Percentiles rank a stretch among this genome's conserved stretches.
Evolutionary conservation across 495 filamentous ascomycete species (phyloP).

Genomic region (Extremus antarcticus): DNA sequence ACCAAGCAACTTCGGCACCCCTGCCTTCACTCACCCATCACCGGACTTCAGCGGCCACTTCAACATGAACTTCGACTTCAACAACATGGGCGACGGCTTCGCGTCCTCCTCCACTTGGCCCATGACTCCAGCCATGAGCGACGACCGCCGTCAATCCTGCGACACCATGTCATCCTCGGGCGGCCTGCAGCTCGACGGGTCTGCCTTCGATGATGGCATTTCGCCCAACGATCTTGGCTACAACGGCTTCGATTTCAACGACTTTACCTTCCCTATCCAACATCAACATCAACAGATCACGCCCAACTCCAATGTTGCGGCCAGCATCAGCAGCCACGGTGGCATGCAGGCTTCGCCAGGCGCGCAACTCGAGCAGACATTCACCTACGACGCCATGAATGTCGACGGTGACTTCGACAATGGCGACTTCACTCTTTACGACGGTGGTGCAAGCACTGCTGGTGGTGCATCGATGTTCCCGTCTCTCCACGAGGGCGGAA

Average conservation of each 20-base stretch:
- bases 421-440: slow-evolving; percentile 22
- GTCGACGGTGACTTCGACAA: slow-evolving; percentile 14
- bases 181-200: slow-evolving; percentile 17
- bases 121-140: slow-evolving; percentile 16
- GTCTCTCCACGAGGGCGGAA: slow-evolving; percentile 8
- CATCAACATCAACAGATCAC: slow-evolving; percentile 20
- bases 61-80: slow-evolving; percentile 22
- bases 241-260: slow-evolving; percentile 22
- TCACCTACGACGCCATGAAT: slow-evolving; percentile 17
- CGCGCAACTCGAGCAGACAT: slow-evolving; percentile 19
- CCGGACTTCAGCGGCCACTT: slow-evolving; percentile 18
- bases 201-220: slow-evolving; percentile 23
- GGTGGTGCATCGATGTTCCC: slow-evolving; percentile 15
- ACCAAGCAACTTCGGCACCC: slow-evolving; percentile 15
- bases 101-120: neutral
- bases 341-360: slow-evolving; percentile 12
- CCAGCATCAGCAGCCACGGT: slow-evolving; percentile 1
- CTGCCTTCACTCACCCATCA: slow-evolving; percentile 11
- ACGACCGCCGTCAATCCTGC: slow-evolving; percentile 15
- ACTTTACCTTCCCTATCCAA: slow-evolving; percentile 5
- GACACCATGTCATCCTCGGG: slow-evolving; percentile 1
- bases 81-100: slow-evolving; percentile 3
- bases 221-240: slow-evolving; percentile 26
- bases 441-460: neutral
- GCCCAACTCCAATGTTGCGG: slow-evolving; percentile 6